Percentiles rank a stretch among this genome's conserved stretches.
Conservation (phyloP, 192 early-diverging fungal genomes). For the Dispira parvispora region DNA sequence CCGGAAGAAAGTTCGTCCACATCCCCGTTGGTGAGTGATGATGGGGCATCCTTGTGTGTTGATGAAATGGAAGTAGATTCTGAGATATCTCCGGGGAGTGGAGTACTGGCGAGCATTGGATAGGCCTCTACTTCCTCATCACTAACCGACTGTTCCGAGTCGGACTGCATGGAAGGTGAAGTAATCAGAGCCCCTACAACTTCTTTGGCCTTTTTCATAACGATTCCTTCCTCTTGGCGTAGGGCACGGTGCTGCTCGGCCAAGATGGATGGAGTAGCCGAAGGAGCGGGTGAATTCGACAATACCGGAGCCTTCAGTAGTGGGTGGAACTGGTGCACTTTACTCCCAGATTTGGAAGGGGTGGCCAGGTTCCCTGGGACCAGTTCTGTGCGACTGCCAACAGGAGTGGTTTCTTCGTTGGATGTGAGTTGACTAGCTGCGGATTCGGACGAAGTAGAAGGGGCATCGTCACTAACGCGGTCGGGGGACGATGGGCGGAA, state of each 20-base stretch:
- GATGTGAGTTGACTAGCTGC: not conserved
- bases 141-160: no score
- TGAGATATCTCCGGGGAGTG: no score
- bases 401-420: not conserved
- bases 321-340: conserved; percentile 6
- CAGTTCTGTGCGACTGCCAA: not conserved
- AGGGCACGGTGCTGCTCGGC: conserved; percentile 6
- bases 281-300: not conserved
- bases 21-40: no score
- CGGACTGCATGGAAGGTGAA: not conserved
- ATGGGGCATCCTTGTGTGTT: no score
- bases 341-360: not conserved
- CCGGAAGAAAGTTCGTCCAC: no score
- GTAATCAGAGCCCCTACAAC: conserved; percentile 5
- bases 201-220: conserved; percentile 7
- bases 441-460: not conserved
- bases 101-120: no score
- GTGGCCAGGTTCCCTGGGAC: not conserved
- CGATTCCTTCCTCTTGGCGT: conserved; percentile 6
- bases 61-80: no score
- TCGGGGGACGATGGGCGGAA: not conserved
- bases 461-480: no score
- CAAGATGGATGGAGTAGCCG: not conserved
- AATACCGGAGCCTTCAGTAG: not conserved
- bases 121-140: no score